Evolutionary conservation across 106 monocot species (phyloP).

Genomic region (Dendrobium chrysotoxum): DNA sequence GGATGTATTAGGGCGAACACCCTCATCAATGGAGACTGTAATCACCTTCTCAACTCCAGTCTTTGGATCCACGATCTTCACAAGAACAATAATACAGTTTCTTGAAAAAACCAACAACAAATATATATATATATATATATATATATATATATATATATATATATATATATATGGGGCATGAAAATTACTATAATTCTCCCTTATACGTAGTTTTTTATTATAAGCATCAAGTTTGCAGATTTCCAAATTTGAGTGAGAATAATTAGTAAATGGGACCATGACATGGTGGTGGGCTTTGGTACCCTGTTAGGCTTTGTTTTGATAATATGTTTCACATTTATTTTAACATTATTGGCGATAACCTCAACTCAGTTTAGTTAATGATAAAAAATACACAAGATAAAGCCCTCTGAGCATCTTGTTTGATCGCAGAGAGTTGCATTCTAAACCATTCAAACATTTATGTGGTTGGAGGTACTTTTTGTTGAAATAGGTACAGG

Average conservation of each 20-base stretch:
- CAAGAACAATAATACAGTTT: conserved; percentile 2
- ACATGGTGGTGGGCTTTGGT: background rate
- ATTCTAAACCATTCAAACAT: background rate
- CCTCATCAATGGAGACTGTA: conserved; percentile 61
- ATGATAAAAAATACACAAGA: background rate
- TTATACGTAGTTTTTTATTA: background rate
- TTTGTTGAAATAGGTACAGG: background rate
- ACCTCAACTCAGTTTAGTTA: background rate
- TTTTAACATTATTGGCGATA: background rate
- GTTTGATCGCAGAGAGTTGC: background rate
- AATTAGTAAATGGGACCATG: background rate
- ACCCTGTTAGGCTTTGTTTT: background rate
- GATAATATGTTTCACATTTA: background rate
- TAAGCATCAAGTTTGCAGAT: background rate
- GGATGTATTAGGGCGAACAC: conserved; percentile 64
- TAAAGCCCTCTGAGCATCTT: background rate
- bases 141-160: no score
- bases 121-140: no score
- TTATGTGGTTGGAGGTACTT: background rate
- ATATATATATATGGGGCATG: background rate
- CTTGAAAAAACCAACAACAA: background rate
- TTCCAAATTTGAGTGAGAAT: background rate
- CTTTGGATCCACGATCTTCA: conserved; percentile 74
- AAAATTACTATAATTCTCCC: no score
- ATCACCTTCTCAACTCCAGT: conserved; percentile 57